phyloP scores from a whole-genome alignment of 2,329 filamentous ascomycete genomes.

The Trichothecium sympodiale region DNA sequence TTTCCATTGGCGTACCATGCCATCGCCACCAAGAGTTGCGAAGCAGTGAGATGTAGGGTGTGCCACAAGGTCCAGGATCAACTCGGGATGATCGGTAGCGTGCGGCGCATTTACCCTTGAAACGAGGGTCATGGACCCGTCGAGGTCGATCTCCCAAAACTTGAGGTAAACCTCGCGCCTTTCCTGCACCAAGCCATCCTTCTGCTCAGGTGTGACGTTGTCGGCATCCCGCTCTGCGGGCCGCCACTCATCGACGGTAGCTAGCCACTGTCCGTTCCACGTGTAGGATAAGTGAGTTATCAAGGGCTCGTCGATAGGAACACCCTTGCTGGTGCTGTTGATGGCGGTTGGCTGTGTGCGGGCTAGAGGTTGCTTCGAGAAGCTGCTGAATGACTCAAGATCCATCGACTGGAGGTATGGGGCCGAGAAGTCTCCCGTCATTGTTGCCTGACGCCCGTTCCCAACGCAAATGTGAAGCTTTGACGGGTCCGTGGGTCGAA shows the following conservation, averaged over 20 bases:
- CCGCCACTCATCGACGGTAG: conserved; percentile 83
- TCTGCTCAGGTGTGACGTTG: conserved; percentile 22
- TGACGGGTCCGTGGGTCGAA: conserved; percentile 52
- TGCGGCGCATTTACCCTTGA: conserved; percentile 81
- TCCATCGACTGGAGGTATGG: conserved; percentile 75
- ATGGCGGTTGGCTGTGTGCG: conserved; percentile 78
- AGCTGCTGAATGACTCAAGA: conserved; percentile 62
- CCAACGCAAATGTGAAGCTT: conserved; percentile 59
- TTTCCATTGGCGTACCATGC: conserved; percentile 70
- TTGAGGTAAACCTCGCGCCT: conserved; percentile 72
- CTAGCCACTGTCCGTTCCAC: conserved; percentile 76
- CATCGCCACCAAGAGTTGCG: conserved; percentile 76
- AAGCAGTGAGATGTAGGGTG: conserved; percentile 63
- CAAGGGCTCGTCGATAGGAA: conserved; percentile 64
- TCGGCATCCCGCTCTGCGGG: conserved; percentile 60
- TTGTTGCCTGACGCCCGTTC: conserved; percentile 44
- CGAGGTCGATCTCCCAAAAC: conserved; percentile 63
- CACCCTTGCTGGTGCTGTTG: conserved; percentile 62
- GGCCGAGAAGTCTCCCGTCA: conserved; percentile 39
- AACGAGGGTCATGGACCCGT: conserved; percentile 59
- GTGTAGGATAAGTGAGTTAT: conserved; percentile 68
- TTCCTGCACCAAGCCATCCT: conserved; percentile 35
- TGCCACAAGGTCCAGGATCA: conserved; percentile 61
- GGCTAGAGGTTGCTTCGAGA: conserved; percentile 80
- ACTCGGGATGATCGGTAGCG: conserved; percentile 39